Percentiles rank a stretch among this genome's conserved stretches.
Conservation (phyloP, 495 filamentous ascomycete genomes). For the Penicillium nucicola region DNA sequence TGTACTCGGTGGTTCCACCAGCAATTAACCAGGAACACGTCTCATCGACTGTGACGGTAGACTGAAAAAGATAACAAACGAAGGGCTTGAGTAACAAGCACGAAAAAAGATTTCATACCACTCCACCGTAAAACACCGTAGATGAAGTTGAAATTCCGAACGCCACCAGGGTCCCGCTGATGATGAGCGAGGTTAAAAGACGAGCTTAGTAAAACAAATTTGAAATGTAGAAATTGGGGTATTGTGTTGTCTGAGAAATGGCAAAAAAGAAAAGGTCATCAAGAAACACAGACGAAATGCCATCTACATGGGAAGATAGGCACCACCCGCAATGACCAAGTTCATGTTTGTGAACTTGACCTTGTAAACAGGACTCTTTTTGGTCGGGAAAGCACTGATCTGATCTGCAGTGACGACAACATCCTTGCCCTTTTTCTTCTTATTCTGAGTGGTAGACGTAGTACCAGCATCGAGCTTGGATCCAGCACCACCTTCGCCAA, state of each 20-base stretch:
- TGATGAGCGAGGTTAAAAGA: conserved; percentile 3
- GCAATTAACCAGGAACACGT: no score
- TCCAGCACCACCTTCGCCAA: conserved; percentile 52
- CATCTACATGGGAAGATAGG: conserved; percentile 61
- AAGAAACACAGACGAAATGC: neutral
- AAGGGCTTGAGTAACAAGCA: neutral
- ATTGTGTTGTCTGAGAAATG: conserved; percentile 22
- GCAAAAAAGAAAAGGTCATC: neutral
- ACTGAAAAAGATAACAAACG: neutral
- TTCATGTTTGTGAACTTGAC: conserved; percentile 94
- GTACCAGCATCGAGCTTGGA: conserved; percentile 50
- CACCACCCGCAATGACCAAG: conserved; percentile 80
- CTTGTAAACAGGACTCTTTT: conserved; percentile 92
- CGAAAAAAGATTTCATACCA: neutral
- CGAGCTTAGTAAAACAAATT: conserved; percentile 4
- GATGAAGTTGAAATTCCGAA: conserved; percentile 1
- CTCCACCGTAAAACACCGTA: neutral
- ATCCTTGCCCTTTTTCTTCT: conserved; percentile 80
- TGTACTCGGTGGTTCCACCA: no score
- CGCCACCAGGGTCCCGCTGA: conserved; percentile 7
- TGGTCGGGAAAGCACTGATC: conserved; percentile 88
- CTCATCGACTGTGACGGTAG: neutral
- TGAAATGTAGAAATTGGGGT: conserved; percentile 22
- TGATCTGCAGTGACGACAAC: conserved; percentile 88
- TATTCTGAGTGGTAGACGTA: conserved; percentile 36